phyloP scores from a whole-genome alignment of 768 basidiomycete species.

The Leucosporidium yakuticum region DNA sequence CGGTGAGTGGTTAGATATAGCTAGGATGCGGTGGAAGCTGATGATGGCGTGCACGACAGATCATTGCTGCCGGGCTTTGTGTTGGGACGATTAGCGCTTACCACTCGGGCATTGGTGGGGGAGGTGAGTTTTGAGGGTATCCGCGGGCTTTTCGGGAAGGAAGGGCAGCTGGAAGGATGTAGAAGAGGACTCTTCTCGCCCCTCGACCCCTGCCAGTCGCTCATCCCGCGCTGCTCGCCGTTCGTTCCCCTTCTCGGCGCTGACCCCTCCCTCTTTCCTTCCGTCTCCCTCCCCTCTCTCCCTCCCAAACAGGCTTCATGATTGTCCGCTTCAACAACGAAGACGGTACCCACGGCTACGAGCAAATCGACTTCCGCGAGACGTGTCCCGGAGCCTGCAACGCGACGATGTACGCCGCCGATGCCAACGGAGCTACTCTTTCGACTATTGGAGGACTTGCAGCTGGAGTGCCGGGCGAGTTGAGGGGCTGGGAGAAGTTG shows the following conservation, averaged over 20 bases:
- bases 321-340: conserved; percentile 36
- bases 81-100: conserved; percentile 39
- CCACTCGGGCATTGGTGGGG: conserved; percentile 40
- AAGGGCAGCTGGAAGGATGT: no score
- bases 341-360: conserved; percentile 32
- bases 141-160: no score
- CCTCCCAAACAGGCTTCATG: conserved; percentile 33
- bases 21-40: no score
- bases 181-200: no score
- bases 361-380: conserved; percentile 37
- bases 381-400: conserved; percentile 39
- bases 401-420: conserved; percentile 37
- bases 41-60: conserved; percentile 3
- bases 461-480: conserved; percentile 41
- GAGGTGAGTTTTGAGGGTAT: conserved; percentile 9
- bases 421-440: conserved; percentile 30
- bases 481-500: conserved; percentile 34
- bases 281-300: no score
- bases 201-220: no score
- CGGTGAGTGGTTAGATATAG: conserved; percentile 1
- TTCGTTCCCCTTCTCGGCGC: no score
- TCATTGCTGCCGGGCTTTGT: conserved; percentile 38
- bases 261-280: no score
- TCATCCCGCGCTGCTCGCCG: no score
- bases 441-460: conserved; percentile 42